Conservation (phyloP, 192 early-diverging fungal species). For the Thamnidium elegans region DNA sequence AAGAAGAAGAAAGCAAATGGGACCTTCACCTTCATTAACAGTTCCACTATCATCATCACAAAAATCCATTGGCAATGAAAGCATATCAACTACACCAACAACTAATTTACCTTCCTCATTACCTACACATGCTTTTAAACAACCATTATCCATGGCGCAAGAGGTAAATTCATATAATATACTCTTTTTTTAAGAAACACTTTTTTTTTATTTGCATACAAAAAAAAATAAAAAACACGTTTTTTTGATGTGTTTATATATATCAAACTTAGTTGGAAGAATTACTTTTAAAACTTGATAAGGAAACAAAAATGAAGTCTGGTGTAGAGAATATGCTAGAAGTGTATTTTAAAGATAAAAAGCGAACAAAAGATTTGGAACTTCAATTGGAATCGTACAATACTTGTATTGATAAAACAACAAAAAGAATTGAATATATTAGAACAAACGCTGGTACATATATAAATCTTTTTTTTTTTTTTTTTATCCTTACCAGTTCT, state of each 20-base stretch:
- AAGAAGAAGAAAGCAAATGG: not conserved
- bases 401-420: constrained; percentile 24
- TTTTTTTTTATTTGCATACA: not conserved
- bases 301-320: constrained; percentile 36
- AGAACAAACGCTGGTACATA: constrained; percentile 22
- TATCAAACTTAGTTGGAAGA: constrained; percentile 28
- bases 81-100: not conserved
- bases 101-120: constrained; percentile 4
- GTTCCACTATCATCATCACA: constrained; percentile 1
- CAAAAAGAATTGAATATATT: constrained; percentile 30
- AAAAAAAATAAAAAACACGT: not conserved
- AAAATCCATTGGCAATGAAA: constrained; percentile 1
- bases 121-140: not conserved
- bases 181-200: not conserved
- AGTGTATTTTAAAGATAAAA: constrained; percentile 36
- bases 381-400: constrained; percentile 28
- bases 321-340: constrained; percentile 47
- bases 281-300: constrained; percentile 26
- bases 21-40: constrained; percentile 16
- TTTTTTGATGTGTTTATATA: not conserved
- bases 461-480: not conserved
- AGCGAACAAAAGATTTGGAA: constrained; percentile 38
- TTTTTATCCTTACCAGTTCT: constrained; percentile 51
- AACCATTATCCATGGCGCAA: not conserved
- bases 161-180: constrained; percentile 2